Evolutionary conservation across 371 early-diverging fungal genomes (phyloP).

Genomic region (Mortierella sp.): DNA sequence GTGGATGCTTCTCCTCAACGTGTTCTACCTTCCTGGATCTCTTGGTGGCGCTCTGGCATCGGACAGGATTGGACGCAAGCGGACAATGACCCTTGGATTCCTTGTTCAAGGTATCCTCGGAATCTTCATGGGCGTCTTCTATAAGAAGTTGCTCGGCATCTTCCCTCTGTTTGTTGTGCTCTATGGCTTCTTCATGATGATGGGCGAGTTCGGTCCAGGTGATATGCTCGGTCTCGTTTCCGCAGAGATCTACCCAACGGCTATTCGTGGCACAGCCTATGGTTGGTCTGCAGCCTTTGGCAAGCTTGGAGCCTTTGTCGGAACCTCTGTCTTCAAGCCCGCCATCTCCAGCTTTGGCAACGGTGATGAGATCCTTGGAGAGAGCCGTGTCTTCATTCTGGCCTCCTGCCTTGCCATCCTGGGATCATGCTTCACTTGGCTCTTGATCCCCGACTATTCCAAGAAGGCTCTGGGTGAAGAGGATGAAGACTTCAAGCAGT

Average conservation of each 20-base stretch:
- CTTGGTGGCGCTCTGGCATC: constrained; percentile 63
- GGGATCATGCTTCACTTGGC: constrained; percentile 56
- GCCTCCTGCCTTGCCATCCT: constrained; percentile 62
- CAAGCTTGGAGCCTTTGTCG: constrained; percentile 64
- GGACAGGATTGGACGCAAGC: constrained; percentile 68
- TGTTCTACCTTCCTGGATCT: constrained; percentile 70
- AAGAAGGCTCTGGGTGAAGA: constrained; percentile 62
- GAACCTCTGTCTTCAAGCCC: constrained; percentile 63
- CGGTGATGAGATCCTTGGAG: constrained; percentile 56
- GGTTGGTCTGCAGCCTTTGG: constrained; percentile 71
- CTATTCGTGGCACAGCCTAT: constrained; percentile 71
- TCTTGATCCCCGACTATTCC: constrained; percentile 59
- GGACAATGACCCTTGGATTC: constrained; percentile 67
- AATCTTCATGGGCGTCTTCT: constrained; percentile 67
- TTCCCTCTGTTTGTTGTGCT: constrained; percentile 72
- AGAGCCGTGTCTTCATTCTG: constrained; percentile 62
- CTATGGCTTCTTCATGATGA: constrained; percentile 69
- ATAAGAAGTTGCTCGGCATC: constrained; percentile 57
- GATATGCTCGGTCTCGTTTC: constrained; percentile 66
- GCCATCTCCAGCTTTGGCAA: constrained; percentile 54
- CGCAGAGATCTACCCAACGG: constrained; percentile 69
- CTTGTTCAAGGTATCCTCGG: constrained; percentile 64
- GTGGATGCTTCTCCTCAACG: constrained; percentile 69
- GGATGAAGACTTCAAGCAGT: constrained; percentile 63
- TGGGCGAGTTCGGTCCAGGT: constrained; percentile 72